phyloP scores from a whole-genome alignment of 1,139 yeast genomes.

The Protomyces gravidus region DNA sequence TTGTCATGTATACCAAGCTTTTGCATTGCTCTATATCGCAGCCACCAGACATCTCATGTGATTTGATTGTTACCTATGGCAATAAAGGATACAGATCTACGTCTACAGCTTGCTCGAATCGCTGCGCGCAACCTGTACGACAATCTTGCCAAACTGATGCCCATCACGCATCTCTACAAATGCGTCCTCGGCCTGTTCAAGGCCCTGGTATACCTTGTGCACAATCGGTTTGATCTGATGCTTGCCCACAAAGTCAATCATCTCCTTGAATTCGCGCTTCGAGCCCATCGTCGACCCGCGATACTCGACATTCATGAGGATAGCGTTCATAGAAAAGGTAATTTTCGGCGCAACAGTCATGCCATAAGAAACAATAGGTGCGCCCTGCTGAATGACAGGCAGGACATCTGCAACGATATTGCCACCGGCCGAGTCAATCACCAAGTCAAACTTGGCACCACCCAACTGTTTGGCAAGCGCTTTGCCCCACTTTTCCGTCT shows the following conservation, averaged over 20 bases:
- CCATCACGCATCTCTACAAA: conserved; percentile 31
- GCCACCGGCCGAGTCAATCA: conserved; percentile 35
- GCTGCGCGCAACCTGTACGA: conserved; percentile 23
- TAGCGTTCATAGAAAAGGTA: conserved; percentile 33
- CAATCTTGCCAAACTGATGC: conserved; percentile 37
- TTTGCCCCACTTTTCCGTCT: conserved; percentile 32
- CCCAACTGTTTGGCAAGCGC: conserved; percentile 15
- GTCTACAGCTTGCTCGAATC: not conserved
- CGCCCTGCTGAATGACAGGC: conserved; percentile 30
- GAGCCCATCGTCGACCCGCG: conserved; percentile 35
- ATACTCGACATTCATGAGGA: conserved; percentile 32
- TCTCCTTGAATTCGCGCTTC: conserved; percentile 31
- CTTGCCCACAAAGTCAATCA: conserved; percentile 31
- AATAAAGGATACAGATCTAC: not conserved
- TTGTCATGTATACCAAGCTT: not conserved
- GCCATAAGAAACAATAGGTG: conserved; percentile 33
- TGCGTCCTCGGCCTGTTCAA: conserved; percentile 31
- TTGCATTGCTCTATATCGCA: not conserved
- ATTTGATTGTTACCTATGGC: not conserved
- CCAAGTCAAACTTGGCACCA: conserved; percentile 40
- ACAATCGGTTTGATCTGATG: conserved; percentile 32
- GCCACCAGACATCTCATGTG: too few species aligned
- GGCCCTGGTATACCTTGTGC: conserved; percentile 27
- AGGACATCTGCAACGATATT: conserved; percentile 31
- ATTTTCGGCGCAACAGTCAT: conserved; percentile 34